Conservation (phyloP, 805 yeast species). For the Saccharomycopsis olivae region DNA sequence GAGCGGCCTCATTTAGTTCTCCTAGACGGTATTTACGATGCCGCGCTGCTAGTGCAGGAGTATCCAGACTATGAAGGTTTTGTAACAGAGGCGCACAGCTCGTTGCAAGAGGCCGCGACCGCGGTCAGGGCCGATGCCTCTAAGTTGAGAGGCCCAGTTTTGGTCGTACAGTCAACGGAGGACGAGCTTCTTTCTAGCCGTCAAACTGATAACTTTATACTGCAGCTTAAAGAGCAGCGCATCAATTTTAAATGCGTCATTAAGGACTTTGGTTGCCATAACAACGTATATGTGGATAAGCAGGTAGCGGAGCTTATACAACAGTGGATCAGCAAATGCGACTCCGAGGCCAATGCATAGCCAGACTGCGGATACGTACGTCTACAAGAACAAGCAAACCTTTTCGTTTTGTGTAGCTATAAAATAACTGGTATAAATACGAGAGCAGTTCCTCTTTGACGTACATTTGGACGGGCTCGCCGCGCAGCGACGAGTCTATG, state of each 20-base stretch:
- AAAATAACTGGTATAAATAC: too few species aligned
- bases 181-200: constrained; percentile 54
- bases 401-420: too few species aligned
- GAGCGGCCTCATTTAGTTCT: constrained; percentile 24
- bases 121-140: constrained; percentile 6
- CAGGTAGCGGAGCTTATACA: constrained; percentile 32
- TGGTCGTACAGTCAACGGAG: constrained; percentile 46
- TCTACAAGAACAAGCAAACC: too few species aligned
- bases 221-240: constrained; percentile 24
- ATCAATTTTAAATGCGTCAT: constrained; percentile 19
- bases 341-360: too few species aligned
- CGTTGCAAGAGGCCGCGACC: constrained; percentile 7
- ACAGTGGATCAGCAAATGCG: too few species aligned
- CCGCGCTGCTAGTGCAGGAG: constrained; percentile 40
- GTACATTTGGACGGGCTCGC: too few species aligned
- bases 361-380: too few species aligned
- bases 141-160: constrained; percentile 6
- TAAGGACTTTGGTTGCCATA: constrained; percentile 49
- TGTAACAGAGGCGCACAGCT: constrained; percentile 45
- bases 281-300: constrained; percentile 45
- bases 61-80: constrained; percentile 50
- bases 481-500: too few species aligned
- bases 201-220: constrained; percentile 36
- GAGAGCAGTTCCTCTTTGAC: too few species aligned
- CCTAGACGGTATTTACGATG: constrained; percentile 64